Conservation (phyloP, 1,139 yeast genomes). For the Yamadazyma buinensis region DNA sequence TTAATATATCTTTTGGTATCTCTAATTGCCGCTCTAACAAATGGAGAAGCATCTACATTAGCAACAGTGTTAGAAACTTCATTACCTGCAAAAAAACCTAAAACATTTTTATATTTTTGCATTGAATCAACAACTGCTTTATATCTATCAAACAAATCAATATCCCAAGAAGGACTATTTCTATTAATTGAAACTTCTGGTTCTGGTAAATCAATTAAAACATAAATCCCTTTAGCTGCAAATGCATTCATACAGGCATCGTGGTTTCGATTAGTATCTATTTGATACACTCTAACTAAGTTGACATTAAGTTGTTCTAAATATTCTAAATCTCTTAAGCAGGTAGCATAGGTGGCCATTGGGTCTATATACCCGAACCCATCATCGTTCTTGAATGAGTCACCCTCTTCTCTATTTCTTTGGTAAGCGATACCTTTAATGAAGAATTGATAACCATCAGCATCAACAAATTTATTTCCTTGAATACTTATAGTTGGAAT, state of each 20-base stretch:
- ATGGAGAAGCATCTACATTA: slow-evolving; percentile 53
- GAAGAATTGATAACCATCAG: slow-evolving; percentile 47
- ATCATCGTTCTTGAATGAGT: slow-evolving; percentile 16
- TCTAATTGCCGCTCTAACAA: slow-evolving; percentile 59
- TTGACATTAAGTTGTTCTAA: slow-evolving; percentile 48
- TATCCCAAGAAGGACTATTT: slow-evolving; percentile 47
- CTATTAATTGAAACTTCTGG: slow-evolving; percentile 50
- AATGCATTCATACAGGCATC: slow-evolving; percentile 54
- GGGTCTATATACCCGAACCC: slow-evolving; percentile 49
- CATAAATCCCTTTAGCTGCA: slow-evolving; percentile 53
- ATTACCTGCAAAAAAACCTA: slow-evolving; percentile 62
- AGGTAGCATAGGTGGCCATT: slow-evolving; percentile 41
- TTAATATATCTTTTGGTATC: slow-evolving; percentile 50
- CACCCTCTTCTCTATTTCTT: slow-evolving; percentile 36
- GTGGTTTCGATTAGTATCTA: slow-evolving; percentile 48
- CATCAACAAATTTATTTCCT: slow-evolving; percentile 47
- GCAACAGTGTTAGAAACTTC: slow-evolving; percentile 52
- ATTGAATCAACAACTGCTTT: slow-evolving; percentile 51
- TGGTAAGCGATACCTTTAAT: slow-evolving; percentile 61
- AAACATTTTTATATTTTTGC: slow-evolving; percentile 43
- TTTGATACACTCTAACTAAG: slow-evolving; percentile 52
- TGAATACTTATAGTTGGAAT: slow-evolving; percentile 4
- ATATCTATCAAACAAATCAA: slow-evolving; percentile 30
- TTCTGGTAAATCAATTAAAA: slow-evolving; percentile 52
- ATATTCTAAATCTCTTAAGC: slow-evolving; percentile 49